Conservation (phyloP, 495 filamentous ascomycete genomes). For the Podospora pseudoanserina region DNA sequence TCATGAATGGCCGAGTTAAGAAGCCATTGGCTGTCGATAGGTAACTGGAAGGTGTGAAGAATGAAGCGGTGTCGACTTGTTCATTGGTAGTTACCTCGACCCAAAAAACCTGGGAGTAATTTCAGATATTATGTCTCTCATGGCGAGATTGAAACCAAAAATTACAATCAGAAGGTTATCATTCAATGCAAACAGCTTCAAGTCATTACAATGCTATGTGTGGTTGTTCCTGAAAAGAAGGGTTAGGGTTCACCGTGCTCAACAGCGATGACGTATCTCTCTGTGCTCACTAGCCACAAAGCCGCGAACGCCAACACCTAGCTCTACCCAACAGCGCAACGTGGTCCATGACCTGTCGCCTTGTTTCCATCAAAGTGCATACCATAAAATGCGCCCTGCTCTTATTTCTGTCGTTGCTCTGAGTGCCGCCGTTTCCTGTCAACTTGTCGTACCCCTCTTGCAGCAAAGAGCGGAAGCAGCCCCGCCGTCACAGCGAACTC, state of each 20-base stretch:
- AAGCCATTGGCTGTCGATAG: background rate
- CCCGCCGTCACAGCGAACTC: conserved; percentile 8
- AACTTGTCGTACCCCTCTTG: conserved; percentile 29
- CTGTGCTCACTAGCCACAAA: background rate
- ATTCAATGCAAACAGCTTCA: background rate
- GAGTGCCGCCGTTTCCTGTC: conserved; percentile 27
- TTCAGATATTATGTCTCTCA: no score
- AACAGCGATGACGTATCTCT: background rate
- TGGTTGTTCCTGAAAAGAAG: background rate
- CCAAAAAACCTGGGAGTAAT: no score
- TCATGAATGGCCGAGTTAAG: background rate
- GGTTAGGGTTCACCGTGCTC: background rate
- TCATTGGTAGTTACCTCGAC: no score
- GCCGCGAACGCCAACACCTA: background rate
- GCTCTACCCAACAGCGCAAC: background rate
- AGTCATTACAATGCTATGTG: background rate
- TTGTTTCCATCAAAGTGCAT: background rate
- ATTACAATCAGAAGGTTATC: no score
- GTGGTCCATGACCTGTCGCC: background rate
- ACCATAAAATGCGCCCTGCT: conserved; percentile 18
- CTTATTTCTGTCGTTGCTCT: conserved; percentile 17
- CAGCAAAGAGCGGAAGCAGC: conserved; percentile 8
- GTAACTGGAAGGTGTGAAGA: no score
- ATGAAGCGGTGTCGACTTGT: no score
- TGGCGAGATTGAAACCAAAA: no score